Evolutionary conservation across 768 basidiomycete genomes (phyloP).

Genomic region (Trametes villosa): DNA sequence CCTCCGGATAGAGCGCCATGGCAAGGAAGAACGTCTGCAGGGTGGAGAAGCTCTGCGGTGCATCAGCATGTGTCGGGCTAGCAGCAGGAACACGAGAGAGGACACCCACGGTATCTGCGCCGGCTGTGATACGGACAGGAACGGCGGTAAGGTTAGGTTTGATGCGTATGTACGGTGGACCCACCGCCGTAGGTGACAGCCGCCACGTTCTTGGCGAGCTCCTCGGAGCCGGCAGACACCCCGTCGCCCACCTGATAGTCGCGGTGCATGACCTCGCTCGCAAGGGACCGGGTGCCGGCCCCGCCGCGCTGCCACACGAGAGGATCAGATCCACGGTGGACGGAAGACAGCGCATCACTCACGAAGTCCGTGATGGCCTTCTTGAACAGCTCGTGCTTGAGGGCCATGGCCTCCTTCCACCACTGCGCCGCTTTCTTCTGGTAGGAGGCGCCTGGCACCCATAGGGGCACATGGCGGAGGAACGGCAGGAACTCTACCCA

Average conservation of each 20-base stretch:
- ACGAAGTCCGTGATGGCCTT: conserved; percentile 3
- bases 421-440: conserved; percentile 10
- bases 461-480: conserved; percentile 25
- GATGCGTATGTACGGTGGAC: neutral
- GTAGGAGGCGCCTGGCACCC: conserved; percentile 31
- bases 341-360: neutral
- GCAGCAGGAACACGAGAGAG: too few species aligned
- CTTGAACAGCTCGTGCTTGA: conserved; percentile 16
- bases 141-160: neutral
- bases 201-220: conserved; percentile 14
- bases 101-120: conserved; percentile 23
- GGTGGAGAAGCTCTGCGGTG: conserved; percentile 9
- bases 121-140: conserved; percentile 1
- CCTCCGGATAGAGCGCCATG: conserved; percentile 18
- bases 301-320: neutral
- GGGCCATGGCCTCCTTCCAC: neutral
- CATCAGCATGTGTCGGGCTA: neutral
- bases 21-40: conserved; percentile 17
- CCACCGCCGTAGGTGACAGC: conserved; percentile 22
- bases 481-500: conserved; percentile 16
- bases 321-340: neutral
- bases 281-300: conserved; percentile 3
- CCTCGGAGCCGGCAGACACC: conserved; percentile 8
- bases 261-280: conserved; percentile 5
- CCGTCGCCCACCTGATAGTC: conserved; percentile 1